These are phyloP conservation scores for Botryosphaeria agaves DNA, from an alignment of 2,329 filamentous ascomycete species.

Conservation along the genomic window DNA sequence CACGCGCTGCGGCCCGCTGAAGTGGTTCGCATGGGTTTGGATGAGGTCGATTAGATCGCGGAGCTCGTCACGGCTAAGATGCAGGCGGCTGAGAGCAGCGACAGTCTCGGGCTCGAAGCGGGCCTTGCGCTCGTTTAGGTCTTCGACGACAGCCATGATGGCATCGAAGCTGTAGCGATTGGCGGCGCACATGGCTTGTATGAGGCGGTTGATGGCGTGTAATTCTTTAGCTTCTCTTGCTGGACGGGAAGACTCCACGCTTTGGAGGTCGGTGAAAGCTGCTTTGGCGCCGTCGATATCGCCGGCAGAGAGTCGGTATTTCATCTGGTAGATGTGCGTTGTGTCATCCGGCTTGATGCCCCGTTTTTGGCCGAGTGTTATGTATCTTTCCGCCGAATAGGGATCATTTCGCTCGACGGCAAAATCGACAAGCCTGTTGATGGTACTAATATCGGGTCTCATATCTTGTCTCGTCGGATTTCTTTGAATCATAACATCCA, in stretches of 20 bases:
- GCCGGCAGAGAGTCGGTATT: slow-evolving; percentile 54
- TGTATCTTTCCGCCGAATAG: slow-evolving; percentile 56
- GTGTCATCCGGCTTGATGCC: slow-evolving; percentile 48
- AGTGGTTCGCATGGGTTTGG: slow-evolving; percentile 54
- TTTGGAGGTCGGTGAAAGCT: slow-evolving; percentile 46
- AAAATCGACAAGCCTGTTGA: slow-evolving; percentile 60
- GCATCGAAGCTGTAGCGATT: slow-evolving; percentile 47
- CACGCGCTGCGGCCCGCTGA: slow-evolving; percentile 50
- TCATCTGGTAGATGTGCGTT: slow-evolving; percentile 59
- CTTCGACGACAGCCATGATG: slow-evolving; percentile 55
- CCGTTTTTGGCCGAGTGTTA: slow-evolving; percentile 47
- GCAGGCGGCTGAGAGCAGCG: slow-evolving; percentile 51
- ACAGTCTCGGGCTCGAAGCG: slow-evolving; percentile 60
- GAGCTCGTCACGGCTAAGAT: slow-evolving; percentile 59
- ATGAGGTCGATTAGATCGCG: slow-evolving; percentile 70
- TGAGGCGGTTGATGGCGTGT: slow-evolving; percentile 50
- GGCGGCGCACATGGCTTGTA: slow-evolving; percentile 47
- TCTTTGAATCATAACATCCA: slow-evolving; percentile 39
- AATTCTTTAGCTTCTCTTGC: slow-evolving; percentile 13
- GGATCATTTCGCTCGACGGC: slow-evolving; percentile 54
- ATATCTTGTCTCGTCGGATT: slow-evolving; percentile 27
- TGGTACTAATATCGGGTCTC: slow-evolving; percentile 48
- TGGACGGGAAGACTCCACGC: too few relatives aligned
- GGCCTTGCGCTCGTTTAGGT: slow-evolving; percentile 52
- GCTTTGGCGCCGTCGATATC: slow-evolving; percentile 54